phyloP scores from a whole-genome alignment of 2,329 filamentous ascomycete genomes.

The Penicillium sp. region DNA sequence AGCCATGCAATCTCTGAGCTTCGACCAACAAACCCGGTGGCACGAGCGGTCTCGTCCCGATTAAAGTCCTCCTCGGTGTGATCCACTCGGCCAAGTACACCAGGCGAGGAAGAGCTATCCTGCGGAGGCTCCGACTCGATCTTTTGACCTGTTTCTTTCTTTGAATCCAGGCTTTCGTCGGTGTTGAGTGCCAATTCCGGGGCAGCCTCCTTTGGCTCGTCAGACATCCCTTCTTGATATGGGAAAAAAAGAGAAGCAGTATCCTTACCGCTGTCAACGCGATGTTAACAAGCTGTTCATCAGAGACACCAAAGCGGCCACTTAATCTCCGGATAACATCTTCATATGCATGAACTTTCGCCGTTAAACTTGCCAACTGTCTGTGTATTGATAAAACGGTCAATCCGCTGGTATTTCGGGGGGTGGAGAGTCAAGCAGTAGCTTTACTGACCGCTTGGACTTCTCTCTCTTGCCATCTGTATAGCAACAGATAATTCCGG shows the following conservation, averaged over 20 bases:
- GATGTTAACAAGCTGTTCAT: conserved; percentile 32
- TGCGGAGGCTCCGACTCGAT: conserved; percentile 19
- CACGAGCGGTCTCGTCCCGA: conserved; percentile 31
- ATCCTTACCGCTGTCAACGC: conserved; percentile 28
- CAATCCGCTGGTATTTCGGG: not conserved
- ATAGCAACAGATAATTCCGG: conserved; percentile 41
- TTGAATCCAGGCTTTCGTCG: conserved; percentile 10
- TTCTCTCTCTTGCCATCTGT: conserved; percentile 43
- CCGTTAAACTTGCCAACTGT: conserved; percentile 37
- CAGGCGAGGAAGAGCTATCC: conserved; percentile 21
- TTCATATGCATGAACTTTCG: conserved; percentile 39
- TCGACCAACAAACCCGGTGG: conserved; percentile 41
- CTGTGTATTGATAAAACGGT: conserved; percentile 14
- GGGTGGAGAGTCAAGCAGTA: not conserved
- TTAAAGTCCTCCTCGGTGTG: conserved; percentile 41
- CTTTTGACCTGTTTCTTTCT: conserved; percentile 16
- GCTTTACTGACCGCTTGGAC: conserved; percentile 36
- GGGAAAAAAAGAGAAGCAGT: not conserved
- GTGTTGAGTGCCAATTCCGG: conserved; percentile 19
- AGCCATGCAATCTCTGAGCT: conserved; percentile 44
- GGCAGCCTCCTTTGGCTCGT: conserved; percentile 20
- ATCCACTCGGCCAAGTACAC: conserved; percentile 37
- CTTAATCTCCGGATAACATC: conserved; percentile 34
- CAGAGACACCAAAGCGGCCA: conserved; percentile 30
- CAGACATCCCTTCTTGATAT: conserved; percentile 9